Evolutionary conservation across 2,329 filamentous ascomycete species (phyloP).

Genomic region (Penicillium sp.): DNA sequence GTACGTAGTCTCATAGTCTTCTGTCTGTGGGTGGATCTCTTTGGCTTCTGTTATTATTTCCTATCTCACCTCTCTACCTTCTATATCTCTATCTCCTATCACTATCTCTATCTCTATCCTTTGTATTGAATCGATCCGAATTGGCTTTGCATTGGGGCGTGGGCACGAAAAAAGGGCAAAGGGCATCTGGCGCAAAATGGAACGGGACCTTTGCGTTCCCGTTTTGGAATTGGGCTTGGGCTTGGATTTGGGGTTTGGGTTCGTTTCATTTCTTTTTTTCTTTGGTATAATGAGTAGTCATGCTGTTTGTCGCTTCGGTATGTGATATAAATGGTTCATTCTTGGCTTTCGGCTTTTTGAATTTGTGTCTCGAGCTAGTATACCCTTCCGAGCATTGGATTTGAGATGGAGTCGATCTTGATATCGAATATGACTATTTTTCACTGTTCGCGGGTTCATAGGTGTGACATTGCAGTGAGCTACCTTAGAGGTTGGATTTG

Average conservation of each 20-base stretch:
- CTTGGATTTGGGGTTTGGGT: background rate
- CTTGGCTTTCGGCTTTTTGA: background rate
- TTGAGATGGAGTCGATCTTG: background rate
- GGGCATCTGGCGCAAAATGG: constrained; percentile 1
- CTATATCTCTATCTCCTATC: background rate
- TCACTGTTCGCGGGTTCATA: background rate
- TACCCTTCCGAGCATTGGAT: background rate
- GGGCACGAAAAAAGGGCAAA: background rate
- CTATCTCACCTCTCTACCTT: background rate
- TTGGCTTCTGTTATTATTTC: background rate
- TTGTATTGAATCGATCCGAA: background rate
- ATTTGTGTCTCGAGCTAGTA: background rate
- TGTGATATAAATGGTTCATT: background rate
- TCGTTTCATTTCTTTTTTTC: background rate
- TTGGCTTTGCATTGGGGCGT: constrained; percentile 3
- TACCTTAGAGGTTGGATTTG: background rate
- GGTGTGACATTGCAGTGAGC: background rate
- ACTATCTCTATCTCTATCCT: background rate
- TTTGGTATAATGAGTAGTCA: background rate
- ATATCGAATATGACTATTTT: background rate
- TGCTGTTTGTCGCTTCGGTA: background rate
- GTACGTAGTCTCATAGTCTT: background rate
- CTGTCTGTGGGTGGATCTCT: background rate
- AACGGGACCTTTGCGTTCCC: background rate
- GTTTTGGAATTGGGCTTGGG: background rate